Evolutionary conservation across 164 flowering plant species (phyloP).

Genomic region (Stephania japonica): DNA sequence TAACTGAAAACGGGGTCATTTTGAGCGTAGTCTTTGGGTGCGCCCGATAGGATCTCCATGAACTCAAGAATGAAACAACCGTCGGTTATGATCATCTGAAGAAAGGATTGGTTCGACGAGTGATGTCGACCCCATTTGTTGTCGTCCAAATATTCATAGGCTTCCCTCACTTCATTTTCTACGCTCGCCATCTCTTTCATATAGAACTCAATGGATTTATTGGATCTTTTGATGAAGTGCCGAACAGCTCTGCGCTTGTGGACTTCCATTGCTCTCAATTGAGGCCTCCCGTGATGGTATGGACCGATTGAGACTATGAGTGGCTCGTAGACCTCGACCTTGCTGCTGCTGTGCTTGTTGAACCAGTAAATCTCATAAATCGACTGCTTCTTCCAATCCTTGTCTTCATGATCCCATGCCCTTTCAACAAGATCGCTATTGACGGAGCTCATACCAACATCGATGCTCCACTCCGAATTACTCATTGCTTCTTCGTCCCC

Average conservation of each 20-base stretch:
- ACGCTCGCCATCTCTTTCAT: not conserved
- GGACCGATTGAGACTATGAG: slow-evolving; percentile 19
- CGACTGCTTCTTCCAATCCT: not conserved
- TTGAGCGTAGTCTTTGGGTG: slow-evolving; percentile 5
- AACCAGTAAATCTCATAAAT: not conserved
- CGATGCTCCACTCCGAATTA: no score
- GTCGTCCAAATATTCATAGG: not conserved
- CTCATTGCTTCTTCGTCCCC: no score
- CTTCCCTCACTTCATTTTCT: not conserved
- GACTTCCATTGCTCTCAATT: slow-evolving; percentile 12
- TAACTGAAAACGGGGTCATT: slow-evolving; percentile 13
- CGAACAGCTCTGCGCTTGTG: slow-evolving; percentile 13
- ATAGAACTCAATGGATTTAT: not conserved
- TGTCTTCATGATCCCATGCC: no score
- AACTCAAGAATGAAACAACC: slow-evolving; percentile 20
- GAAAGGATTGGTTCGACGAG: not conserved
- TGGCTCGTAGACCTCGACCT: slow-evolving; percentile 4
- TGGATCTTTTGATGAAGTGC: not conserved
- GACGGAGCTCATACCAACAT: no score
- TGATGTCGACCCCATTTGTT: not conserved
- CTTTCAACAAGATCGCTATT: no score
- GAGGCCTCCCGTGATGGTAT: slow-evolving; percentile 9
- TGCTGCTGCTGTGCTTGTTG: not conserved
- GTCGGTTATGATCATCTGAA: slow-evolving; percentile 17
- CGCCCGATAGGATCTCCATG: not conserved